A percentile compares a stretch with the other conserved stretches of the same genome.
Conservation (phyloP, 257 asterid species). For the Forsythia viridissima region DNA sequence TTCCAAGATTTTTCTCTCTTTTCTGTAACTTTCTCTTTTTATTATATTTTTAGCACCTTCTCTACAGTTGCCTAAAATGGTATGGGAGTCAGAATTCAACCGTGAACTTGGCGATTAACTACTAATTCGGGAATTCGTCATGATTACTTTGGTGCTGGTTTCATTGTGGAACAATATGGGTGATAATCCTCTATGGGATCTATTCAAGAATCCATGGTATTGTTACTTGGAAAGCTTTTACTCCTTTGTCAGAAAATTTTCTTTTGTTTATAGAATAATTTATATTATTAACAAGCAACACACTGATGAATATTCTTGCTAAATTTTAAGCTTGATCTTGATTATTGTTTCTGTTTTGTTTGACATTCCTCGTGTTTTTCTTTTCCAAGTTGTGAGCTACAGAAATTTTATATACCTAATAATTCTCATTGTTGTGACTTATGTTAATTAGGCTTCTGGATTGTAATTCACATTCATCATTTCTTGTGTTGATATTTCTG, state of each 20-base stretch:
- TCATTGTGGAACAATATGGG: conserved; percentile 22
- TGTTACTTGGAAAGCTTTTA: neutral
- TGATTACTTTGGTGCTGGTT: conserved; percentile 15
- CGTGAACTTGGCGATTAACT: neutral
- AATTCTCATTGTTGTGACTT: neutral
- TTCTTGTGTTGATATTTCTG: neutral
- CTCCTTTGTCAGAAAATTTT: neutral
- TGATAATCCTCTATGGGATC: conserved; percentile 38
- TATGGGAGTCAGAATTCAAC: neutral
- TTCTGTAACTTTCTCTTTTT: neutral
- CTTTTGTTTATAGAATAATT: neutral
- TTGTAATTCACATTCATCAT: neutral
- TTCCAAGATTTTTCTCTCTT: conserved; percentile 1
- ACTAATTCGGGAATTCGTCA: conserved; percentile 13
- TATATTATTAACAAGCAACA: neutral
- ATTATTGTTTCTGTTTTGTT: neutral
- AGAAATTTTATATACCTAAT: neutral
- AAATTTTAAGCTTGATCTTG: neutral
- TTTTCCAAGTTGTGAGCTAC: neutral
- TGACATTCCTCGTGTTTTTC: neutral
- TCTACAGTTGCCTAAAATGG: neutral
- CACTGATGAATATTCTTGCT: neutral
- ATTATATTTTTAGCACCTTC: neutral
- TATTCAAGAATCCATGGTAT: conserved; percentile 42
- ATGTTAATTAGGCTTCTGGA: neutral